Evolutionary conservation across 176 grass and related monocot species (phyloP), one percentile per base, ranked within the genome.

Genomic region (Avena atlantica): DNA sequence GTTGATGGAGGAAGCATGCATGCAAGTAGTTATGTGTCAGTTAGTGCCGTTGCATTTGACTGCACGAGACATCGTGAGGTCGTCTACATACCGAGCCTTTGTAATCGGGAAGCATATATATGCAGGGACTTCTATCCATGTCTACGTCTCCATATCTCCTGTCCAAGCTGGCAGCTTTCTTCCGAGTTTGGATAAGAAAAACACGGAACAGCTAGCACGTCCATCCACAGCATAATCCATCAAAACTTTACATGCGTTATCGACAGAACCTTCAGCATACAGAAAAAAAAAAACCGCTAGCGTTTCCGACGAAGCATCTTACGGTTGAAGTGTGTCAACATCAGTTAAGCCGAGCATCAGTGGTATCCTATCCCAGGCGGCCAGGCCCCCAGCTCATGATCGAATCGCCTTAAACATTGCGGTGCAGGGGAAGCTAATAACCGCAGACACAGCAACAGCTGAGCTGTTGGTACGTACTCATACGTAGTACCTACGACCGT

Each of bases 21-120:
- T 27, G 55, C 63, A 64, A 66, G 84, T 79, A 34, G 79, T 78
- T 78, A 25, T 45, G 88, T 34, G 88, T 47, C 79, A 78, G 83
- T 6, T 89, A 42, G 88, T 23, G 53, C 73, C 56, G 56, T 31
- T 48, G 45, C 73, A 65, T 87, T 57, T 57, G 55, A 57, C 74
- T 25, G 47, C 34, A 74, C 72, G 65, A 87, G 74, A 48, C 7
- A 42, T 87, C 11, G 4, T 16, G 11, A 83, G 71, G 62, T 70
- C 88, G 61, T 12, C 68, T 71, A 11, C 71, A 44, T 19, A 34
- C 16, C 12, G n/a, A 83, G 21, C 20, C 31, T 34, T 59, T 27
- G 5, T 59, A 27, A 4, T 48, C 27, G 9, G 4, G 68, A 4
- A 21, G 15, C 31, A 42, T 16, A 36, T 5, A 83, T 20, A 57